Evolutionary conservation across 2,329 filamentous ascomycete species (phyloP).

Genomic region (Fusarium torreyae): DNA sequence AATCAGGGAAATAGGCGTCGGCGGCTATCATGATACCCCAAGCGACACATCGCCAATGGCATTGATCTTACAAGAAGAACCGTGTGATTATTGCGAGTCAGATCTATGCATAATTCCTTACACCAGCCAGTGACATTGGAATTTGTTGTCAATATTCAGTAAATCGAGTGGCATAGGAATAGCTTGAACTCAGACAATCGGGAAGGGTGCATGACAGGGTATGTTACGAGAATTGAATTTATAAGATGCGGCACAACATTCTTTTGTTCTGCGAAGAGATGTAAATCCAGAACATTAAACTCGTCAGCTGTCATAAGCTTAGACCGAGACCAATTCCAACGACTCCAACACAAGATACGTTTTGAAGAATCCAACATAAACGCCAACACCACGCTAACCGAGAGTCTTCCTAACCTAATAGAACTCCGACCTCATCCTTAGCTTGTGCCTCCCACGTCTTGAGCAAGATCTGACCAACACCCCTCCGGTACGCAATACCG

Average conservation of each 20-base stretch:
- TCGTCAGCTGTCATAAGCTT: background rate
- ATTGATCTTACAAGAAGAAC: background rate
- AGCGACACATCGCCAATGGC: background rate
- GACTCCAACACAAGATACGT: conserved; percentile 24
- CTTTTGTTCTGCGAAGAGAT: background rate
- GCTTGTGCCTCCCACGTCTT: conserved; percentile 60
- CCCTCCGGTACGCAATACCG: conserved; percentile 59
- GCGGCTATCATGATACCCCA: background rate
- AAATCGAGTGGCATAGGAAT: background rate
- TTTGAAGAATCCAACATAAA: conserved; percentile 15
- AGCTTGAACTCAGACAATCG: background rate
- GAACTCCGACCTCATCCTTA: conserved; percentile 58
- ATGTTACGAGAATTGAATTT: background rate
- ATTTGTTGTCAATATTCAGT: background rate
- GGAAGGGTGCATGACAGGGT: background rate
- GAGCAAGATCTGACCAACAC: conserved; percentile 60
- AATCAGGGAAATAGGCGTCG: background rate
- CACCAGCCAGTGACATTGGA: background rate
- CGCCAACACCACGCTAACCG: conserved; percentile 40
- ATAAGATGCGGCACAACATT: too few relatives aligned
- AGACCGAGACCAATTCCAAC: conserved; percentile 14
- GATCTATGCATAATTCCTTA: too few relatives aligned
- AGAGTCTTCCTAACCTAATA: conserved; percentile 55
- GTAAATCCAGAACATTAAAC: background rate
- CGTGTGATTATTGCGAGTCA: background rate